Conservation (phyloP, 2,329 filamentous ascomycete species). For the Fonsecaea nubica region DNA sequence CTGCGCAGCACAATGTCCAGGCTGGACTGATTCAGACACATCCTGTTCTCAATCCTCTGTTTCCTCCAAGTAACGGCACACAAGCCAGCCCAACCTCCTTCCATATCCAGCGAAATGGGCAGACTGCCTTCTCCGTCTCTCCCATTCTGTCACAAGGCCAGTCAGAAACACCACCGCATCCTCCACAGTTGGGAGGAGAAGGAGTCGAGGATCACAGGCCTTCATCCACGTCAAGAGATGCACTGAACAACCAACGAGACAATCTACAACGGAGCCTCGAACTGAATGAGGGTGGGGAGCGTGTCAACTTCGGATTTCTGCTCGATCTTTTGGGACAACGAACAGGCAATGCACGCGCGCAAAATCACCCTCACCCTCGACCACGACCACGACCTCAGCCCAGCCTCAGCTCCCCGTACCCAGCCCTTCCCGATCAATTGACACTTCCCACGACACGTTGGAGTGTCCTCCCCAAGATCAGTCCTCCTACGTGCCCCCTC, state of each 20-base stretch:
- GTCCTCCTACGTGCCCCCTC: conserved; percentile 73
- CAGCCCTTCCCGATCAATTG: conserved; percentile 40
- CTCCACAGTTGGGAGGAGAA: conserved; percentile 21
- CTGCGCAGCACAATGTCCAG: conserved; percentile 39
- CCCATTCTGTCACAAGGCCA: conserved; percentile 34
- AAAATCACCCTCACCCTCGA: background rate
- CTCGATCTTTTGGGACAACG: conserved; percentile 65
- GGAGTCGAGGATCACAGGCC: conserved; percentile 22
- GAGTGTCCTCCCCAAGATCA: conserved; percentile 62
- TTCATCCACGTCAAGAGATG: conserved; percentile 40
- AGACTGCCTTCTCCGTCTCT: conserved; percentile 43
- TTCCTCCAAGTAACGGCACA: background rate
- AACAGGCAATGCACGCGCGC: conserved; percentile 53
- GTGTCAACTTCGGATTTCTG: conserved; percentile 75
- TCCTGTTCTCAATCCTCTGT: background rate
- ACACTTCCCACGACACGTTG: conserved; percentile 42
- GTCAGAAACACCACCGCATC: conserved; percentile 22
- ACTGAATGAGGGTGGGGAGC: conserved; percentile 64
- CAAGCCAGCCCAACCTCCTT: conserved; percentile 35
- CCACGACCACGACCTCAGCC: background rate
- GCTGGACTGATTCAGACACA: conserved; percentile 19
- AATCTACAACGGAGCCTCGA: conserved; percentile 58
- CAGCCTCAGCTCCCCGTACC: conserved; percentile 34
- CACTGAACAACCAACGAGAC: conserved; percentile 53
- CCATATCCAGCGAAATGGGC: conserved; percentile 42